Evolutionary conservation across 208 protist genomes (phyloP).

Genomic region (Trypanosoma congolense): DNA sequence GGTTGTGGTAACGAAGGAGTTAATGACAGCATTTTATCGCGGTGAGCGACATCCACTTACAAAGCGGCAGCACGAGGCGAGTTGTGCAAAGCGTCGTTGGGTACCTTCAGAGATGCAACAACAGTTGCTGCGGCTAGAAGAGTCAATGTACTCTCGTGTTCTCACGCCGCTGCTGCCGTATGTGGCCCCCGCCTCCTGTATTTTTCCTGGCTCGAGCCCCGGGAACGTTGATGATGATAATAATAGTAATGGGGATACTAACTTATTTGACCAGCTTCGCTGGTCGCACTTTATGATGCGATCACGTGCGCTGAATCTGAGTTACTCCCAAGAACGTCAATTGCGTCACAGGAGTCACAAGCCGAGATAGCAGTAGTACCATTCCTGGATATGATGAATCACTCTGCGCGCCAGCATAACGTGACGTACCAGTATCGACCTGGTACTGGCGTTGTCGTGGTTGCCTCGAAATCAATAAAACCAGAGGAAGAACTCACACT

Average conservation of each 20-base stretch:
- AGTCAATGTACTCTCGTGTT: conserved; percentile 29
- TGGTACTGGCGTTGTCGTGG: conserved; percentile 36
- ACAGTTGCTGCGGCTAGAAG: conserved; percentile 34
- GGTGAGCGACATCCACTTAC: conserved; percentile 43
- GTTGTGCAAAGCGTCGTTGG: conserved; percentile 24
- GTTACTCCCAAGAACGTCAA: conserved; percentile 10
- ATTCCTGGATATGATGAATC: conserved; percentile 84
- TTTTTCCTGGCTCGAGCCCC: too few species aligned
- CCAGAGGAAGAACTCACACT: conserved; percentile 65
- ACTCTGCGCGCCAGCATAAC: conserved; percentile 42
- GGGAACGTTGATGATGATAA: conserved; percentile 3
- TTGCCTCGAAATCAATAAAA: conserved; percentile 44
- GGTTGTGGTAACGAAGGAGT: conserved; percentile 32
- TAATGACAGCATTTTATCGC: conserved; percentile 53
- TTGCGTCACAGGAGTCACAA: conserved; percentile 1
- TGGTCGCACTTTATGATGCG: conserved; percentile 88
- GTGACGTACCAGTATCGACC: conserved; percentile 40
- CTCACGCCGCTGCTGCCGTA: conserved; percentile 32
- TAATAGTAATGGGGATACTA: not conserved
- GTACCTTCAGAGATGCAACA: conserved; percentile 16
- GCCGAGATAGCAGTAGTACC: conserved; percentile 53
- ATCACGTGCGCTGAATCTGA: conserved; percentile 67
- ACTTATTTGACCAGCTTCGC: conserved; percentile 28
- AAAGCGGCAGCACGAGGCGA: conserved; percentile 40
- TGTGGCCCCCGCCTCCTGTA: conserved; percentile 1